Base-by-base conservation (phyloP, 495 filamentous ascomycete species). In the Annulohypoxylon bovei region DNA sequence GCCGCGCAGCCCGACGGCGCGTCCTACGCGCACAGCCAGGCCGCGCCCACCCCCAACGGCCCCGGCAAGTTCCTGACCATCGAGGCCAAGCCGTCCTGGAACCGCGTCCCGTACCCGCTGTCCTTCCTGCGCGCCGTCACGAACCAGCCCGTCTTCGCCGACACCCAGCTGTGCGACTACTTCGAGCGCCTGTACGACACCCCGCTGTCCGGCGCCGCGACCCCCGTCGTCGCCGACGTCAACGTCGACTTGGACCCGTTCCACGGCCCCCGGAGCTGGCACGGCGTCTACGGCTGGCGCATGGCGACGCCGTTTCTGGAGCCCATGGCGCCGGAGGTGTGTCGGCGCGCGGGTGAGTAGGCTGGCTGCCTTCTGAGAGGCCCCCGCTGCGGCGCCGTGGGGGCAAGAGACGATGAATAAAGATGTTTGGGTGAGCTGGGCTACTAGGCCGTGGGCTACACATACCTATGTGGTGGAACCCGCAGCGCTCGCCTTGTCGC, bases 121-220 rank as follows among this genome's bases (percentile, higher is more conserved):
- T 71, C 72, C 2, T 75, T 82, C 20, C 76, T 83, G 57, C 72
- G 65, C 37, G 81, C 80, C 58, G 73, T 81, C 23, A 83, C 81
- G 6, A 83, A 81, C 73, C 81, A 83, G 58, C 80, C 79, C 12
- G 79, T 73, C 12, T 83, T 82, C 62, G 77, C 78, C 30, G 77
- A 78, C 56, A 71, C 75, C 0, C 62, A 60, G 1, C 47, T 72
- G 0, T 83, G 81, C 69, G 80, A 82, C 63, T 75, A 80, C 52
- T 81, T 80, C 73, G 71, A 73, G 47, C 76, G 81, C 0, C 55
- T 82, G 18, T 83, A 80, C 70, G 76, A 82, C 67, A 80, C 80
- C 9, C 56, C 76, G 65, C 77, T 81, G n/a, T 46, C 62, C 22
- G 76, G 67, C 11, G 50, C 62, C 11, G 64, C 73, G 39, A 76